A percentile compares a stretch with the other conserved stretches of the same genome.
Evolutionary conservation across 116 monocot species (phyloP).

Genomic region (Iris pallida): DNA sequence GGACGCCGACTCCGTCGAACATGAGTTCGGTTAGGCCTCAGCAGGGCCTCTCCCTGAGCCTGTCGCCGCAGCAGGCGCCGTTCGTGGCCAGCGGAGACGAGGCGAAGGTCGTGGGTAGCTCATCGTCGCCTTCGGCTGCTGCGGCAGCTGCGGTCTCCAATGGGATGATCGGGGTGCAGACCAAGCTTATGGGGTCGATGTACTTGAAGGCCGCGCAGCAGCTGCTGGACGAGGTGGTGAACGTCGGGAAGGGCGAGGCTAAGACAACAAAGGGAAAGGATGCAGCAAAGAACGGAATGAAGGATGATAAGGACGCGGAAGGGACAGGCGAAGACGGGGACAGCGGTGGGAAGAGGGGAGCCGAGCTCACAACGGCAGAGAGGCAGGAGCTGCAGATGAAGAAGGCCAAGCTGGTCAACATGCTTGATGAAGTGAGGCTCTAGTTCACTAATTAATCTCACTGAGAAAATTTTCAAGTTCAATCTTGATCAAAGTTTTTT

Average conservation of each 20-base stretch:
- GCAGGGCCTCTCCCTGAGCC: constrained; percentile 23
- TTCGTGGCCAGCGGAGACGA: background rate
- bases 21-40: background rate
- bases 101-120: background rate
- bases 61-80: constrained; percentile 4
- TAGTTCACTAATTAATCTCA: background rate
- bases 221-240: constrained; percentile 25
- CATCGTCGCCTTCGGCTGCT: too few species aligned
- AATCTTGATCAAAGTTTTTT: background rate
- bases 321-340: background rate
- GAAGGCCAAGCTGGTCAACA: constrained; percentile 38
- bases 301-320: background rate
- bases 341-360: constrained; percentile 1
- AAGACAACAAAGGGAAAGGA: constrained; percentile 3
- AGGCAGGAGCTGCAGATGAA: constrained; percentile 49
- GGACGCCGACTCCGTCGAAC: background rate
- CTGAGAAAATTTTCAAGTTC: background rate
- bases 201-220: constrained; percentile 27
- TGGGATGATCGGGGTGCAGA: constrained; percentile 1
- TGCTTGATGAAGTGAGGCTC: constrained; percentile 36
- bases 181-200: constrained; percentile 11
- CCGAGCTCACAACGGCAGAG: constrained; percentile 28
- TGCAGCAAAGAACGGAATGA: background rate
- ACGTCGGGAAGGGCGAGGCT: constrained; percentile 4
- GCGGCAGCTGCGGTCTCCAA: background rate